Percentiles rank a stretch among this genome's conserved stretches.
Conservation (phyloP, 805 yeast genomes). For the Wickerhamomyces ciferrii region DNA sequence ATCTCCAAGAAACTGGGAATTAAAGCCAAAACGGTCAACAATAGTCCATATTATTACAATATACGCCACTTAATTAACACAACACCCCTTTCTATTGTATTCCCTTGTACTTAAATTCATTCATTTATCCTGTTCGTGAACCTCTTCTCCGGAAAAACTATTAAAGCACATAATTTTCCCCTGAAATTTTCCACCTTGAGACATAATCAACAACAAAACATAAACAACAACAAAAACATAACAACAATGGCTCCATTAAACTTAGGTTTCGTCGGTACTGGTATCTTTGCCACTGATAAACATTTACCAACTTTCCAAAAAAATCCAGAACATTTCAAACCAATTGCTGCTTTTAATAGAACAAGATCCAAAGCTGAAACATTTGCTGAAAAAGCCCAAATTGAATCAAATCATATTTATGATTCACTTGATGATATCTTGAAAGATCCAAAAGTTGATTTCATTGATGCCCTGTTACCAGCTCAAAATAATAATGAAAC, state of each 20-base stretch:
- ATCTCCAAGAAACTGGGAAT: no score
- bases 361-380: conserved; percentile 77
- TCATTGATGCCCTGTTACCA: conserved; percentile 86
- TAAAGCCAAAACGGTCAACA: no score
- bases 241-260: not conserved
- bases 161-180: no score
- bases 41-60: no score
- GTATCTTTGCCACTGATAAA: conserved; percentile 80
- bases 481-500: conserved; percentile 71
- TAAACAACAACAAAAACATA: not conserved
- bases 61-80: no score
- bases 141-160: not conserved
- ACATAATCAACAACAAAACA: not conserved
- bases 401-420: conserved; percentile 45
- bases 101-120: no score
- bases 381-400: conserved; percentile 63
- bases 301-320: conserved; percentile 73
- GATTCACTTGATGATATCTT: conserved; percentile 61
- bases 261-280: conserved; percentile 70
- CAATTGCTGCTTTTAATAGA: conserved; percentile 76
- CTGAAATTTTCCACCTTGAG: not conserved
- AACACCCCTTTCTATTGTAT: no score
- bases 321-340: conserved; percentile 43
- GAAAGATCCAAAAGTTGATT: conserved; percentile 60
- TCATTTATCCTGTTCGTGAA: no score